A percentile compares a stretch with the other conserved stretches of the same genome.
phyloP scores from a whole-genome alignment of 1,284 basidiomycete species.

The Coniferiporia sulphurascens region DNA sequence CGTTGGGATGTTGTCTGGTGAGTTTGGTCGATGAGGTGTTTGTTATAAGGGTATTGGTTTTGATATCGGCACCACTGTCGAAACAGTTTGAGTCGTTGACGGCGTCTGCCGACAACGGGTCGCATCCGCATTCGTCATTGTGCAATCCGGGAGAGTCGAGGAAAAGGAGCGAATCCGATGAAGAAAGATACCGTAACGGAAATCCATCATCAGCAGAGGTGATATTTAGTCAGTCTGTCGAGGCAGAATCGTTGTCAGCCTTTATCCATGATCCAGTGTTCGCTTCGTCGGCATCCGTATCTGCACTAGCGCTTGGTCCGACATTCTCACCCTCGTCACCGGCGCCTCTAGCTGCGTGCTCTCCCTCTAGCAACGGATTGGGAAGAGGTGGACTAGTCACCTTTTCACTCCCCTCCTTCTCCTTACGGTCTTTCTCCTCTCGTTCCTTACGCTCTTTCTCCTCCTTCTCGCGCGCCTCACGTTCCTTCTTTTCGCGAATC shows the following conservation, averaged over 20 bases:
- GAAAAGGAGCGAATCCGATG: neutral
- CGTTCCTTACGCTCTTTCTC: slow-evolving; percentile 49
- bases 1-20: neutral
- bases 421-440: slow-evolving; percentile 32
- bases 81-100: neutral
- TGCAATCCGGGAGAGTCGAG: neutral
- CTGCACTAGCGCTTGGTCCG: neutral
- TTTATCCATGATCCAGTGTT: slow-evolving; percentile 27
- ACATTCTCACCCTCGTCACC: neutral
- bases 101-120: neutral
- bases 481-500: slow-evolving; percentile 50
- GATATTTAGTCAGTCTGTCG: slow-evolving; percentile 8
- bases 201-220: neutral
- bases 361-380: slow-evolving; percentile 19
- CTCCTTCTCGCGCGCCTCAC: slow-evolving; percentile 36
- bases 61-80: neutral
- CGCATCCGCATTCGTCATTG: neutral
- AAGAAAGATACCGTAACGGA: neutral
- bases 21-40: neutral
- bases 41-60: neutral
- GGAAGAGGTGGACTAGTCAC: slow-evolving; percentile 6
- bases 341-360: slow-evolving; percentile 27
- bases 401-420: slow-evolving; percentile 21
- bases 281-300: slow-evolving; percentile 28
- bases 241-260: slow-evolving; percentile 18